Evolutionary conservation across 2,329 filamentous ascomycete genomes (phyloP).

Genomic region (Trichoderma endophyticum): DNA sequence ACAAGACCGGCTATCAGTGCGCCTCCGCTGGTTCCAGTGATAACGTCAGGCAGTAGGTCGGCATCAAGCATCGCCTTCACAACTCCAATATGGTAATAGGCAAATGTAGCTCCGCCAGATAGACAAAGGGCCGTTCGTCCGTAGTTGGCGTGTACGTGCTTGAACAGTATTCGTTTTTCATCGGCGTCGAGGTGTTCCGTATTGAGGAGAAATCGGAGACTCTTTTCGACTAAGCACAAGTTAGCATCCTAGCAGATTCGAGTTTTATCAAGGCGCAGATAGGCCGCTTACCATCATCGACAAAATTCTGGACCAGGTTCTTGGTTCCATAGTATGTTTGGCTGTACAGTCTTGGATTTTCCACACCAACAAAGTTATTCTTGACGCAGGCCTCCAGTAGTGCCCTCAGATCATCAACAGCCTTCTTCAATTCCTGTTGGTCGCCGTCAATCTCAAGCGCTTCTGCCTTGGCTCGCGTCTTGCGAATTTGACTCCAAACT

Average conservation of each 20-base stretch:
- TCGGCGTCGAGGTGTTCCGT: constrained; percentile 66
- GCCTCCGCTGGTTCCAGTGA: constrained; percentile 93
- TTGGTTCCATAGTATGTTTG: constrained; percentile 99
- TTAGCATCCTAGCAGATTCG: background rate
- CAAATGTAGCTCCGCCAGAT: constrained; percentile 89
- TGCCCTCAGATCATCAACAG: constrained; percentile 71
- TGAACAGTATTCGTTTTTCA: constrained; percentile 79
- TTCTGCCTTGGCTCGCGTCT: constrained; percentile 59
- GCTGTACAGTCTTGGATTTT: constrained; percentile 91
- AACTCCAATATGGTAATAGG: constrained; percentile 95
- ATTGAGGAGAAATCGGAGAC: constrained; percentile 64
- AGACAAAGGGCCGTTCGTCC: constrained; percentile 90
- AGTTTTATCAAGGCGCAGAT: too few relatives aligned
- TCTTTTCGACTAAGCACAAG: constrained; percentile 53
- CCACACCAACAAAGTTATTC: constrained; percentile 94
- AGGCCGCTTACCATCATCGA: constrained; percentile 67
- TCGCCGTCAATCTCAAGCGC: constrained; percentile 42
- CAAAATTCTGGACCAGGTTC: constrained; percentile 81
- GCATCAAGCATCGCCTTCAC: constrained; percentile 86
- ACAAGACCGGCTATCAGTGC: constrained; percentile 84
- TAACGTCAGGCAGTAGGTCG: constrained; percentile 82
- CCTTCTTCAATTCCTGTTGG: constrained; percentile 41
- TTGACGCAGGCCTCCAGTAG: constrained; percentile 90
- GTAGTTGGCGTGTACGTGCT: constrained; percentile 84
- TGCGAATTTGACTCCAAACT: constrained; percentile 72